Evolutionary conservation across 164 flowering plant species (phyloP), one percentile per base, ranked within the genome.

Genomic region (Platanus orientalis): DNA sequence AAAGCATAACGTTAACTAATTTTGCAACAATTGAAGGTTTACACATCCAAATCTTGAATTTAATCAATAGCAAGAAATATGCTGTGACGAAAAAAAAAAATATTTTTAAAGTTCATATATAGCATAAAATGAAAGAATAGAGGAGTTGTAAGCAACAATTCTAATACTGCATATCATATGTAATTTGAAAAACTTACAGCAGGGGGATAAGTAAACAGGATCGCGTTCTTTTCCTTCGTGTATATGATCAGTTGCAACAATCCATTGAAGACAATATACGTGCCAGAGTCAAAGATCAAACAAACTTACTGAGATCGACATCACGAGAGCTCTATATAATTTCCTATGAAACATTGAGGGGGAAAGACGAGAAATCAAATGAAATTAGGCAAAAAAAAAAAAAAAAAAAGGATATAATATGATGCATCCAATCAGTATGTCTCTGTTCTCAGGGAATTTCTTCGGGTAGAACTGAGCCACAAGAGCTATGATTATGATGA

Each of bases 401-500:
- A 45, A 19, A 2, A 45, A 60, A 50, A 75, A 84, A 90, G 96
- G 96, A 94, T 91, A 94, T 91, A 76, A 86, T 64, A 57, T 61
- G 59, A 89, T 91, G 84, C 97, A 91, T 0, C 79, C 92, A 51
- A 91, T 81, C 71, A 94, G 77, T 57, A 94, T 77, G 42, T 88
- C 74, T 58, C 68, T 67, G 66, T 94, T 94, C 74, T 86, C 89
- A 0, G 99, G 97, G 74, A 91, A 91, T 70, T 91, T 91, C 88
- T 89, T 91, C 21, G 82, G 81, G 77, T 94, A 86, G 71, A 94
- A 94, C 67, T 91, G 97, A 49, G 97, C 99, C 2, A 86, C 69
- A 2, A 94, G 83, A 7, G 97, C 97, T 54, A 91, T 81, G 47
- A 71, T 64, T 2, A 94, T 88, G 57, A 91, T 83, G 34, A 84